Conservation (phyloP, 352 stramenopile species). For the Phytophthora podocarpi region DNA sequence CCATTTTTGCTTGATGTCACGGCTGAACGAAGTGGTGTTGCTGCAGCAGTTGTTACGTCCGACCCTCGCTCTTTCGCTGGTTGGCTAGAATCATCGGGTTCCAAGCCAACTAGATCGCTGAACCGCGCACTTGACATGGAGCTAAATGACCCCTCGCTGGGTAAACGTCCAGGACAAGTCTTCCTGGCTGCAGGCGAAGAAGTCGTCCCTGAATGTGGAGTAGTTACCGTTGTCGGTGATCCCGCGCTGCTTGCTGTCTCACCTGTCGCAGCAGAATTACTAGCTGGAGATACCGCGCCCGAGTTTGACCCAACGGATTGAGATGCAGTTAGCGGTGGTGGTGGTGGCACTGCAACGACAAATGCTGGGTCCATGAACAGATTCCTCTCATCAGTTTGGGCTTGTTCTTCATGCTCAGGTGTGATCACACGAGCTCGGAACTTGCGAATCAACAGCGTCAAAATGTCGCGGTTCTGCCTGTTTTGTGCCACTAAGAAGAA, state of each 20-base stretch:
- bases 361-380: constrained; percentile 78
- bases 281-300: constrained; percentile 26
- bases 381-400: constrained; percentile 63
- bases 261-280: constrained; percentile 19
- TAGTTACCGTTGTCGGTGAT: constrained; percentile 24
- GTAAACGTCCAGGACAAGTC: constrained; percentile 17
- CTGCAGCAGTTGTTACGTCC: constrained; percentile 1
- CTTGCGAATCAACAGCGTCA: constrained; percentile 72
- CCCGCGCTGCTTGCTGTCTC: constrained; percentile 21
- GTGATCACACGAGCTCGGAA: constrained; percentile 61
- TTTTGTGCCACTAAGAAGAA: constrained; percentile 84
- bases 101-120: constrained; percentile 40
- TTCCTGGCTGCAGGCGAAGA: constrained; percentile 19
- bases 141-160: constrained; percentile 33
- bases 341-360: constrained; percentile 12
- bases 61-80: constrained; percentile 7
- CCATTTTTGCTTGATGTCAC: constrained; percentile 18
- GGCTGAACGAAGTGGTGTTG: constrained; percentile 15
- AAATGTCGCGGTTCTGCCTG: constrained; percentile 77
- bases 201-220: neutral
- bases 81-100: constrained; percentile 26
- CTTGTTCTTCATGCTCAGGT: constrained; percentile 58
- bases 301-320: constrained; percentile 17
- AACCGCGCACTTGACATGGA: constrained; percentile 30
- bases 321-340: neutral